Conservation (phyloP, 768 basidiomycete species). For the Roridomyces roridus region DNA sequence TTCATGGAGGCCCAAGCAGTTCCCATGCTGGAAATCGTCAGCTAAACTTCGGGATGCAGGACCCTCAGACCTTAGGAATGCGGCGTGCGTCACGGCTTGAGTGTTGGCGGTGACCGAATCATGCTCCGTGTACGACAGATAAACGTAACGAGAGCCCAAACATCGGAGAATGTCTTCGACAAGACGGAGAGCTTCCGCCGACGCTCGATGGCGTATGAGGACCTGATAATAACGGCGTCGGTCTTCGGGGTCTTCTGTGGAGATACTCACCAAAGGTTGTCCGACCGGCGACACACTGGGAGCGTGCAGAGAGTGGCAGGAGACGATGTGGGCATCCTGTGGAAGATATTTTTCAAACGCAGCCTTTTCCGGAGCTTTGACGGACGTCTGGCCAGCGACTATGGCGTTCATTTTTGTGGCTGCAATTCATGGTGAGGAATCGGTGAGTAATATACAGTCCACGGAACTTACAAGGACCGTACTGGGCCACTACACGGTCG, state of each 20-base stretch:
- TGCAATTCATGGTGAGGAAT: conserved; percentile 43
- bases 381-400: conserved; percentile 95
- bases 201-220: conserved; percentile 85
- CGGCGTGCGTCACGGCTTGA: conserved; percentile 97
- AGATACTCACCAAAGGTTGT: conserved; percentile 79
- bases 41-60: not conserved
- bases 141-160: conserved; percentile 85
- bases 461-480: conserved; percentile 81
- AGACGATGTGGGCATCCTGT: conserved; percentile 85
- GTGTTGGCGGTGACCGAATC: conserved; percentile 97
- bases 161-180: conserved; percentile 86
- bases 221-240: conserved; percentile 54
- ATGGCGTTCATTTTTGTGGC: conserved; percentile 93
- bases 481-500: conserved; percentile 80
- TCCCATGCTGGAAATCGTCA: conserved; percentile 77
- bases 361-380: conserved; percentile 90
- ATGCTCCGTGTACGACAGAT: conserved; percentile 96
- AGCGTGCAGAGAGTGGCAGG: conserved; percentile 94
- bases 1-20: conserved; percentile 86
- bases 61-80: conserved; percentile 81
- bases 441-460: not conserved
- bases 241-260: not conserved
- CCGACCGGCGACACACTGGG: conserved; percentile 87
- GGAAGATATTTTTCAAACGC: conserved; percentile 94
- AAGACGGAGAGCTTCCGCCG: conserved; percentile 70